Conservation (phyloP, 495 filamentous ascomycete genomes). For the Aspergillus biplanus region DNA sequence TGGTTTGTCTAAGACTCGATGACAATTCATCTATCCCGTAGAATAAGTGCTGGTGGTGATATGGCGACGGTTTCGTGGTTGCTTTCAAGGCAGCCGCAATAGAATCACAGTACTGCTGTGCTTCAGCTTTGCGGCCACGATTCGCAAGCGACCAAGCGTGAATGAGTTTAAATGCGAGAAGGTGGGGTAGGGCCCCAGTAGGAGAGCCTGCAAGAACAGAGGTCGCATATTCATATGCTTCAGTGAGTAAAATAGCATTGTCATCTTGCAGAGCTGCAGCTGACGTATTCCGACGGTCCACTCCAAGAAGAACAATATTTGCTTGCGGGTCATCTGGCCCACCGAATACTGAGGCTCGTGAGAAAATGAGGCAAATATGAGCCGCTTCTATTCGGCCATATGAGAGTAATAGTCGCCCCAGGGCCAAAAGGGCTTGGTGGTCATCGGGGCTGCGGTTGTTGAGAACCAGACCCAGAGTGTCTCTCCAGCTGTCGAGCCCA, state of each 20-base stretch:
- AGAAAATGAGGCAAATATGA: conserved; percentile 82
- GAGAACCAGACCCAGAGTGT: conserved; percentile 82
- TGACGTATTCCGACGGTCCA: conserved; percentile 70
- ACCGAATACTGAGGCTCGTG: conserved; percentile 65
- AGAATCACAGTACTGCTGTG: conserved; percentile 87
- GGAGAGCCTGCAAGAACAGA: conserved; percentile 63
- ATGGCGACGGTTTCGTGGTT: conserved; percentile 79
- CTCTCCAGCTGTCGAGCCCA: conserved; percentile 90
- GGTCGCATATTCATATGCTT: conserved; percentile 88
- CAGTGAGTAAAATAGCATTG: conserved; percentile 84
- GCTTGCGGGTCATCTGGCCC: conserved; percentile 82
- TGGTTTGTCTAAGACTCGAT: conserved; percentile 79
- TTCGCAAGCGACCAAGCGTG: conserved; percentile 85
- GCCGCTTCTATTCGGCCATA: conserved; percentile 91
- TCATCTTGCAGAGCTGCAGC: conserved; percentile 73
- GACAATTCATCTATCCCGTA: conserved; percentile 79
- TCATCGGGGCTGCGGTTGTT: conserved; percentile 86
- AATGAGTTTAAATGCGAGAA: conserved; percentile 86
- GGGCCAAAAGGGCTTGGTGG: conserved; percentile 70
- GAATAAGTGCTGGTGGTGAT: conserved; percentile 77
- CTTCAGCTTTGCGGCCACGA: conserved; percentile 77
- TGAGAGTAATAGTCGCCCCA: conserved; percentile 81
- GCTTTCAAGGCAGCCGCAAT: conserved; percentile 79
- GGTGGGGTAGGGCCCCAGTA: conserved; percentile 70
- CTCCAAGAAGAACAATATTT: conserved; percentile 81